Base-by-base conservation (phyloP, 306 rosid species). In the Vigna nakashimae region DNA sequence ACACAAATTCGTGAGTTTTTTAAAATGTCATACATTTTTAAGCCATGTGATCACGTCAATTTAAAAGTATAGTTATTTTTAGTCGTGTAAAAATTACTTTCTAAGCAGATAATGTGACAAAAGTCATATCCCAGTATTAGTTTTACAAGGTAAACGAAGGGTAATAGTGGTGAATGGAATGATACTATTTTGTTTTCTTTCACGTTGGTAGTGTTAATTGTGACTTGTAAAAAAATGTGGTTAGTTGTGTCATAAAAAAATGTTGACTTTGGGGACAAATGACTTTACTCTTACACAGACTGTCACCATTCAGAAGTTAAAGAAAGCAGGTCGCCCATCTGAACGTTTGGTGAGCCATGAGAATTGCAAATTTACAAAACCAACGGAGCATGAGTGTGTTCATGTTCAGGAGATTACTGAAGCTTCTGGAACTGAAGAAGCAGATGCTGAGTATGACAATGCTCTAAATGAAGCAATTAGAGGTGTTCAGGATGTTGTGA, bases 401-500 rank as follows among this genome's bases (percentile, higher is more conserved):
- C 93, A 88, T 69, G 90, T 91, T 43, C 91, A 84, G 42, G 96
- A 91, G 87, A 94, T 92, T 65, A 92, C 98, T 0, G 97, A 90
- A 72, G 91, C 91, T 74, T 82, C 92, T 0, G 97, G 97, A 49
- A 94, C 95, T 1, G 96, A 94, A 79, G 98, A 94, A 76, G 97
- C 88, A 4, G 86, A 92, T 76, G 97, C 98, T 1, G 92, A 88
- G 77, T 90, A 87, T 67, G 98, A 94, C 76, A 92, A 86, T 79
- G 97, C 91, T 72, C 87, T 94, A 59, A 94, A 92, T 71, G 95
- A 94, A 83, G 97, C 97, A 58, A 89, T 94, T 57, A 88, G 85
- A 84, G 97, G 97, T 42, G 93, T 94, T 75, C 98, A 94, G 80
- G 95, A 92, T 82, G 86, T 91, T 24, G 92, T 94, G 49, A 92